Evolutionary conservation across 2,329 filamentous ascomycete genomes (phyloP), one percentile per base, ranked within the genome.

Genomic region (Trichoderma atrobrunneum): DNA sequence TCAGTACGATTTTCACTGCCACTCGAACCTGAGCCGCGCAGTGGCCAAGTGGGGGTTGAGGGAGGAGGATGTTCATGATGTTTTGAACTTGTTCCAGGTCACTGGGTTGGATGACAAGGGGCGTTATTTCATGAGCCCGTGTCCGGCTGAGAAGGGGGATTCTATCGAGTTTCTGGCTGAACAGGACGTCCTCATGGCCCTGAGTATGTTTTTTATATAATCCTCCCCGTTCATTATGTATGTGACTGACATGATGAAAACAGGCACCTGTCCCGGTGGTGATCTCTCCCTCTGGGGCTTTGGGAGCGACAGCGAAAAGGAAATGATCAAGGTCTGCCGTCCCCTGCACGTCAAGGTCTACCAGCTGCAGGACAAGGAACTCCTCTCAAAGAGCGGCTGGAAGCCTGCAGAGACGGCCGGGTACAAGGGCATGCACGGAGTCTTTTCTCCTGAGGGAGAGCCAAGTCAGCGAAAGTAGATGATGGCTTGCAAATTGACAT

Each of bases 81-180:
- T 97, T 0, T 85, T 97, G 69, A 97, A 97, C 77, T 85, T 97
- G 3, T 96, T 97, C 78, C 93, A 97, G 80, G 92, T 95, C 7
- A 96, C 93, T 0, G 93, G 93, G 0, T 79, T 96, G 61, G 91
- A 96, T 76, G 84, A 87, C 68, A 78, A 91, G 73, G 93, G 92
- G 0, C 87, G 89, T 67, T 95, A 95, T 75, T 95, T 93, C 73
- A 97, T 97, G 87, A 89, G 86, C 72, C 86, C 88, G 0, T 88
- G 85, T 72, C 89, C 89, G 0, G 89, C 88, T 0, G 79, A 82
- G 69, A 75, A 80, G 7, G 87, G 85, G 0, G 88, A 90, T 72
- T 89, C 86, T 71, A 88, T 95, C 71, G 92, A 94, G 80, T 94
- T 96, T 78, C 89, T 96, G 73, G 92, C 93, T 0, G 93, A 96